Evolutionary conservation across 2,329 filamentous ascomycete species (phyloP), one percentile per base, ranked within the genome.

Genomic region (Penicillium nordicum): DNA sequence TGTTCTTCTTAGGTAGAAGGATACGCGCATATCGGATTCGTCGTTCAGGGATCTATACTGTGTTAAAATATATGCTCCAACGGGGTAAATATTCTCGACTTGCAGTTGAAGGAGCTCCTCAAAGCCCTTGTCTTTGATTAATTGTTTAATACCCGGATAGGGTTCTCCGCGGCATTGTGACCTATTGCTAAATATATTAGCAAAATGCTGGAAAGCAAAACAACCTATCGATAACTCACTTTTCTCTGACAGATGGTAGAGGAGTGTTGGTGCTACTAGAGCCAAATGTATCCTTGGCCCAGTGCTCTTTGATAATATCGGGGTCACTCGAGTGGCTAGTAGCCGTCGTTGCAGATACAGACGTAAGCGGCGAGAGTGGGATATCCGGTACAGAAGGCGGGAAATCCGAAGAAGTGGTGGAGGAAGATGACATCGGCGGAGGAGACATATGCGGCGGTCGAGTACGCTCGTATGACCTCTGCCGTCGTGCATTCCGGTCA

Each of bases 1-100:
- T 0, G 67, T 63, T 10, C 78, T 72, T 12, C 82, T 76, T 63
- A 80, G 76, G 61, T 81, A 85, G n/a, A 82, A 76, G 40, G 74
- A 73, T 18, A 81, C 73, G 38, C 70, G 75, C 21, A 82, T 72
- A 36, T 78, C 72, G 5, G 70, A 66, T 5, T 67, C 76, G 40
- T 73, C 74, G 37, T 80, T 78, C 57, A 84, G 81, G 0, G 77
- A 74, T 50, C 78, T 80, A 50, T 30, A 38, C 5, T 10, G n/a
- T 18, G 51, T 65, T 14, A 59, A 36, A 16, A 9, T 3, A 43
- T 37, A 40, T 34, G 16, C 3, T 5, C 5, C 21, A 23, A 18
- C 27, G 9, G 11, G n/a, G 12, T 23, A 14, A 14, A 10, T 16
- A 25, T 36, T 27, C 32, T 36, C 14, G 43, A 59, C 73, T 62